A percentile compares a stretch with the other conserved stretches of the same genome.
Evolutionary conservation across 2,329 filamentous ascomycete genomes (phyloP).

Genomic region (Fusarium veterinarium): DNA sequence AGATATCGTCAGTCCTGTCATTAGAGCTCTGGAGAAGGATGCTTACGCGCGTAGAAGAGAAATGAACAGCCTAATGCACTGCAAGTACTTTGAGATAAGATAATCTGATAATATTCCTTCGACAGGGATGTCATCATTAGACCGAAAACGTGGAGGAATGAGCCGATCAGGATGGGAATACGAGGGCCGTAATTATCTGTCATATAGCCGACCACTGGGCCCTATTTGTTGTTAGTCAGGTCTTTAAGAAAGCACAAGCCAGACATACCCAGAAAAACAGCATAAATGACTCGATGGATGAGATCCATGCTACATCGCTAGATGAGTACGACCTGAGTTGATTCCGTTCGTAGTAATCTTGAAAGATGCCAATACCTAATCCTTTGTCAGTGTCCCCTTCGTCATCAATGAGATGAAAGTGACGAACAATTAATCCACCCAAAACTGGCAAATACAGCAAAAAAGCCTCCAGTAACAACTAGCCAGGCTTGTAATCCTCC

Average conservation of each 20-base stretch:
- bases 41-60: constrained; percentile 31
- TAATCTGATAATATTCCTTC: constrained; percentile 55
- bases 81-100: constrained; percentile 54
- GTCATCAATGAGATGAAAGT: fast-evolving
- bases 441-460: constrained; percentile 9
- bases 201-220: constrained; percentile 69
- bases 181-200: constrained; percentile 73
- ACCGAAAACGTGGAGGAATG: constrained; percentile 68
- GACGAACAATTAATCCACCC: constrained; percentile 16
- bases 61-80: constrained; percentile 49
- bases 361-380: constrained; percentile 16
- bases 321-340: constrained; percentile 5
- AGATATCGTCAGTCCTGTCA: background rate
- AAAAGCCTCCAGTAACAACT: constrained; percentile 4
- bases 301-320: constrained; percentile 11
- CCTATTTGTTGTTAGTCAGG: constrained; percentile 43
- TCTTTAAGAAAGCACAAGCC: fast-evolving
- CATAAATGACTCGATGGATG: constrained; percentile 16
- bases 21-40: fast-evolving
- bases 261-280: constrained; percentile 15
- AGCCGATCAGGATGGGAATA: constrained; percentile 64
- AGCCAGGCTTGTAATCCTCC: constrained; percentile 9
- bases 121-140: constrained; percentile 71
- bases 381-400: background rate
- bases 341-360: constrained; percentile 11